Conservation (phyloP, 2,329 filamentous ascomycete genomes). For the Cucurbitaria berberidis region DNA sequence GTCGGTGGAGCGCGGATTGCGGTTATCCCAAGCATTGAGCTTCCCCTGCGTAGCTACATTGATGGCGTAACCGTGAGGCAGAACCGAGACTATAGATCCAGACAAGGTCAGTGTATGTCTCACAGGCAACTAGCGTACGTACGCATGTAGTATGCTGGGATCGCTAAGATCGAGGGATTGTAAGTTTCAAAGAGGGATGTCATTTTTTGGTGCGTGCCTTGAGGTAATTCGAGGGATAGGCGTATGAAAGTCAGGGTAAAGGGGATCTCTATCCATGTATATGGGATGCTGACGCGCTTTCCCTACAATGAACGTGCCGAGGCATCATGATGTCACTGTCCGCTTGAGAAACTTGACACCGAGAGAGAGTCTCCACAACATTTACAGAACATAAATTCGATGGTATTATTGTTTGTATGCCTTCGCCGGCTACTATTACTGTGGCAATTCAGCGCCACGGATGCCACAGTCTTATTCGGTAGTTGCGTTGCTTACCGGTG, state of each 20-base stretch:
- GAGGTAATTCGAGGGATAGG: not conserved
- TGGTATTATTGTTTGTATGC: too few species aligned
- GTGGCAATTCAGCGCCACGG: too few species aligned
- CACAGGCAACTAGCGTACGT: not conserved
- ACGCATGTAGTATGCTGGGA: constrained; percentile 52
- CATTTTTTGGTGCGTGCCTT: constrained; percentile 11
- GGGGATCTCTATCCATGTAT: not conserved
- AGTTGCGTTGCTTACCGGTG: too few species aligned
- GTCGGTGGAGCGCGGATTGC: constrained; percentile 50
- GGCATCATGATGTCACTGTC: constrained; percentile 20
- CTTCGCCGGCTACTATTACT: too few species aligned
- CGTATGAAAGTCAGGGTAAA: not conserved
- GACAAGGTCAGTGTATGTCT: not conserved
- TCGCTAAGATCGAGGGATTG: constrained; percentile 52
- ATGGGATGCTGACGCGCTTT: not conserved
- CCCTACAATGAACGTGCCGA: not conserved
- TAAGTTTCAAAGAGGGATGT: constrained; percentile 28
- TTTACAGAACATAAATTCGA: too few species aligned
- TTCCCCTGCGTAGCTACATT: constrained; percentile 47
- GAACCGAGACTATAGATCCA: constrained; percentile 39
- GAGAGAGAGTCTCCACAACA: too few species aligned
- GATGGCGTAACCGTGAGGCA: constrained; percentile 51
- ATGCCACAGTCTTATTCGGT: too few species aligned
- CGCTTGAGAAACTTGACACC: too few species aligned
- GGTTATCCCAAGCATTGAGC: constrained; percentile 50